phyloP scores from a whole-genome alignment of 2,329 filamentous ascomycete genomes.

The Oidium heveae region DNA sequence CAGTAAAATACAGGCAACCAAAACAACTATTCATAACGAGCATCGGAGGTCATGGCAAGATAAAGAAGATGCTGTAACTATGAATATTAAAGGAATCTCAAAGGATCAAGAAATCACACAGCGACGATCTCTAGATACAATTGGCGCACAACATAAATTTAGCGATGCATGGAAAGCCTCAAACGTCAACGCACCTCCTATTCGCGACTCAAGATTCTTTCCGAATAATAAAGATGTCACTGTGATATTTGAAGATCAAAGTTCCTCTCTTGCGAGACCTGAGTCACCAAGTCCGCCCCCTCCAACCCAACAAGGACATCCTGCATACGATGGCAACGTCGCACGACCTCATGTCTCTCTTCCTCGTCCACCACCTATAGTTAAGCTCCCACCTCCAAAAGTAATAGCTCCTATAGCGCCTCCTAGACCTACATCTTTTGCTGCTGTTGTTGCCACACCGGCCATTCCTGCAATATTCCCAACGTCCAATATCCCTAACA shows the following conservation, averaged over 20 bases:
- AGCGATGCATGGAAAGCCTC: conserved; percentile 12
- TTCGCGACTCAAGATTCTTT: conserved; percentile 35
- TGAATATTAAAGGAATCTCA: conserved; percentile 2
- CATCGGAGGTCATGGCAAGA: conserved; percentile 4
- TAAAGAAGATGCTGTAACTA: conserved; percentile 4
- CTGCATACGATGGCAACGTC: conserved; percentile 42
- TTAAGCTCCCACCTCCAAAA: conserved; percentile 44
- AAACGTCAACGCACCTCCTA: conserved; percentile 17
- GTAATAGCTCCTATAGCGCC: conserved; percentile 18
- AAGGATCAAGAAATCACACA: conserved; percentile 7
- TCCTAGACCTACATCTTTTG: conserved; percentile 20
- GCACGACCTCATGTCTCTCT: conserved; percentile 42
- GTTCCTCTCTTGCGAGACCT: conserved; percentile 15
- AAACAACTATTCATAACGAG: conserved; percentile 6
- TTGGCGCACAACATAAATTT: conserved; percentile 8
- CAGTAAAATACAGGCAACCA: conserved; percentile 7
- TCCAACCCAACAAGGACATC: conserved; percentile 42
- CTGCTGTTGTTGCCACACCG: conserved; percentile 16
- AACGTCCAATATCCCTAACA: neutral
- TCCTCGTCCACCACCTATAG: conserved; percentile 45
- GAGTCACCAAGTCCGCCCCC: conserved; percentile 45
- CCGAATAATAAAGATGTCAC: conserved; percentile 21
- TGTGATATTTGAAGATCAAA: conserved; percentile 17
- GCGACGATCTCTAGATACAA: conserved; percentile 5
- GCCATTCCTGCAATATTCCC: conserved; percentile 6